Evolutionary conservation across 805 yeast species (phyloP), one percentile per base, ranked within the genome.

Genomic region (Barnettozyma californica): DNA sequence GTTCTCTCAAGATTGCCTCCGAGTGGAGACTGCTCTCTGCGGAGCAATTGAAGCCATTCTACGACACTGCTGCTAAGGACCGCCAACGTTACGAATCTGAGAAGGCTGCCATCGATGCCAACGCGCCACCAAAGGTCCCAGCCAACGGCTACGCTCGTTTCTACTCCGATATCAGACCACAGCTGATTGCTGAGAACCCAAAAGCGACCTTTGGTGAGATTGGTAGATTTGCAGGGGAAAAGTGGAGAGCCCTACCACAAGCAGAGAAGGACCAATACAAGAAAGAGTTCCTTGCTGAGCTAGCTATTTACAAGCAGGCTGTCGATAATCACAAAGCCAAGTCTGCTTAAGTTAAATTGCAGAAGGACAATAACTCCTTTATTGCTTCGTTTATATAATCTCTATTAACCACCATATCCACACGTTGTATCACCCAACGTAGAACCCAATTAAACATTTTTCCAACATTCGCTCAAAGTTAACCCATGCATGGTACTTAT

Each of bases 211-310:
- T 48, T 35, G 16, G 67, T 14, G 76, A 70, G 45, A 34, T 71
- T 38, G 67, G 69, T 14, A 87, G 83, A 69, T 67, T 87, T 52
- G 84, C 90, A 59, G 97, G 97, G 63, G 90, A 87, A 65, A 81
- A 78, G 69, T 92, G 99, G 99, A 88, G 83, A 75, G 83, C 83
- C 47, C 74, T 92, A 62, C 70, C 75, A 50, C 85, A 79, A 48
- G 83, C 79, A 36, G 89, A 84, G 54, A 91, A 90, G 76, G 74
- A 72, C 59, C 92, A 26, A 4, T 60, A 45, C 44, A 31, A 35
- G 16, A 46, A 43, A 4, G 29, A n/a, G 3, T 39, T 29, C 31
- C 34, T 40, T 58, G 29, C 57, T 33, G 65, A 64, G 26, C 61
- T 68, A 13, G 67, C 65, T 49, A 66, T 64, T 47, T 71, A 73